Evolutionary conservation across 805 yeast genomes (phyloP).

Genomic region (Pichia cabralensis): DNA sequence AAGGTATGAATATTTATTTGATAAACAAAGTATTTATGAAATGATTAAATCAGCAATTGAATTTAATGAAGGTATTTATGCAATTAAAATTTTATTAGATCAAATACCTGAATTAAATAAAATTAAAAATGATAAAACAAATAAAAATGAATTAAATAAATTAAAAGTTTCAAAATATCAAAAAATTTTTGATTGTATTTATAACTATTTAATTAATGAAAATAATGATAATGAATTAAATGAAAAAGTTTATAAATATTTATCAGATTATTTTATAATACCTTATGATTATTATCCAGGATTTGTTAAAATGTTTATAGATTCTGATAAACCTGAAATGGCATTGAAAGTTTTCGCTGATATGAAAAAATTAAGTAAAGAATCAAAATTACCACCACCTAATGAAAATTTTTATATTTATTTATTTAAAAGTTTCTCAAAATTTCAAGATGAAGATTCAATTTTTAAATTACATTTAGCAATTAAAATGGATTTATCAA

Average conservation of each 20-base stretch:
- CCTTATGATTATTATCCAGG: conserved; percentile 54
- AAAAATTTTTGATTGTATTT: conserved; percentile 13
- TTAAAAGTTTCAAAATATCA: conserved; percentile 12
- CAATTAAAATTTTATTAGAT: conserved; percentile 10
- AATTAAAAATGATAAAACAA: too few species aligned
- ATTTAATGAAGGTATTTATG: conserved; percentile 8
- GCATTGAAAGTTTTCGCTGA: conserved; percentile 54
- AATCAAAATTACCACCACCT: conserved; percentile 43
- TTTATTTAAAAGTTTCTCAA: conserved; percentile 53
- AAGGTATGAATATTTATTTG: conserved; percentile 28
- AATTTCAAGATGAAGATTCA: conserved; percentile 50
- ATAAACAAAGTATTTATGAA: conserved; percentile 29
- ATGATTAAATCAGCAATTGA: conserved; percentile 21
- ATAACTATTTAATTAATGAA: conserved; percentile 4
- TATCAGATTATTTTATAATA: conserved; percentile 44
- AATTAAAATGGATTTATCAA: conserved; percentile 49
- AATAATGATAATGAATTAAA: conserved; percentile 29
- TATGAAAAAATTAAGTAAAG: conserved; percentile 44
- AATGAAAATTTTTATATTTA: conserved; percentile 47
- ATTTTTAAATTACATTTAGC: conserved; percentile 53
- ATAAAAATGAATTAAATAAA: conserved; percentile 29
- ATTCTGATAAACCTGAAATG: conserved; percentile 45
- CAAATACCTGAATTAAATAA: conserved; percentile 13
- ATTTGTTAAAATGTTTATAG: conserved; percentile 46
- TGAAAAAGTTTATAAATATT: conserved; percentile 47